phyloP scores from a whole-genome alignment of 768 basidiomycete species.

The Agaricus sinodeliciosus region DNA sequence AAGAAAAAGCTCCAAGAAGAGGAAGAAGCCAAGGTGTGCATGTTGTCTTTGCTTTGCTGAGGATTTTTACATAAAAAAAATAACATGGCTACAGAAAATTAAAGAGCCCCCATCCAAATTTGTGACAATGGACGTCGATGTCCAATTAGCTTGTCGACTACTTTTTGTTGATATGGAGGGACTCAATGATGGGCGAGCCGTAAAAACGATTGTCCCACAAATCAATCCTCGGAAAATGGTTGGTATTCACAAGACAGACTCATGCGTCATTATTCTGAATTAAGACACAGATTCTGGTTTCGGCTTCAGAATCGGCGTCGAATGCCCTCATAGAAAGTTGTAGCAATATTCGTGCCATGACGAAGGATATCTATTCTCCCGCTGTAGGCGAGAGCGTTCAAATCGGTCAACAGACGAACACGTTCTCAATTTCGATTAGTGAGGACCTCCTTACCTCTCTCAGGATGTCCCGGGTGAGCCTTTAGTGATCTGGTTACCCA shows the following conservation, averaged over 20 bases:
- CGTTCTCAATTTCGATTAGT: constrained; percentile 89
- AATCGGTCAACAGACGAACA: constrained; percentile 94
- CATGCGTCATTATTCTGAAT: not conserved
- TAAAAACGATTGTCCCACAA: constrained; percentile 95
- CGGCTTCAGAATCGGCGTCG: constrained; percentile 63
- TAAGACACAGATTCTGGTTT: constrained; percentile 72
- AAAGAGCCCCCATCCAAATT: constrained; percentile 92
- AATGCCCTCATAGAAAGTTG: constrained; percentile 75
- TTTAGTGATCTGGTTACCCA: not conserved
- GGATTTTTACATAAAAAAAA: constrained; percentile 4
- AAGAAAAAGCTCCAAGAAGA: constrained; percentile 71
- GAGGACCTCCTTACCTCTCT: constrained; percentile 77
- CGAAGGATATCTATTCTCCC: constrained; percentile 87
- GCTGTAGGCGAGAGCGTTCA: constrained; percentile 67
- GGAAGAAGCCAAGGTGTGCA: constrained; percentile 49
- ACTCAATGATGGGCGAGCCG: constrained; percentile 91
- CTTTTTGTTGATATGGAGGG: constrained; percentile 97
- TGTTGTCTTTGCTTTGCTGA: not conserved
- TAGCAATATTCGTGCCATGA: constrained; percentile 80
- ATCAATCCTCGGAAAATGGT: constrained; percentile 96
- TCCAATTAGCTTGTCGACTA: constrained; percentile 80
- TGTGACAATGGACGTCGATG: constrained; percentile 64
- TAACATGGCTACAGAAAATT: constrained; percentile 43
- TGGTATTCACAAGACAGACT: constrained; percentile 13
- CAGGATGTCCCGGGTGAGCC: constrained; percentile 79